Evolutionary conservation across 2,329 filamentous ascomycete species (phyloP).

Genomic region (Aspergillus sp.): DNA sequence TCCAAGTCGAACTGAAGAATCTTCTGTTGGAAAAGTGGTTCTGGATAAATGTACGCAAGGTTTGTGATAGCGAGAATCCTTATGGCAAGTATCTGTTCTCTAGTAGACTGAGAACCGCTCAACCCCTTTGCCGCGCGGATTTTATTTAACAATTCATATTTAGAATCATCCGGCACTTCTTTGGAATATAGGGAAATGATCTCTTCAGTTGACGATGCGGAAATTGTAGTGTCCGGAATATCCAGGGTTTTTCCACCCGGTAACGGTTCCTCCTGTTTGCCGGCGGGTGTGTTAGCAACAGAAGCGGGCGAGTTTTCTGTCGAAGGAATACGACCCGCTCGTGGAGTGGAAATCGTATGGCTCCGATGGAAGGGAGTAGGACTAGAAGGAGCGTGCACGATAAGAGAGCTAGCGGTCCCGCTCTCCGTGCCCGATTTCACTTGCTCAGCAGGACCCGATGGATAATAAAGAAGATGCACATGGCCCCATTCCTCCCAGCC

Average conservation of each 20-base stretch:
- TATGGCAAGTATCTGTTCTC: conserved; percentile 75
- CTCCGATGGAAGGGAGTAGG: conserved; percentile 74
- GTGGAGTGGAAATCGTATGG: conserved; percentile 59
- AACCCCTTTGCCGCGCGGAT: conserved; percentile 82
- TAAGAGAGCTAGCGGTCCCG: conserved; percentile 25
- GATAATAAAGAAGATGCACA: conserved; percentile 79
- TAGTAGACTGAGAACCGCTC: conserved; percentile 61
- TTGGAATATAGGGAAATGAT: conserved; percentile 47
- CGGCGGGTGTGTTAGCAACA: conserved; percentile 37
- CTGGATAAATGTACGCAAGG: conserved; percentile 82
- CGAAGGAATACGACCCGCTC: conserved; percentile 46
- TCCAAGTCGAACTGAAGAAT: conserved; percentile 85
- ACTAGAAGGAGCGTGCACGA: conserved; percentile 60
- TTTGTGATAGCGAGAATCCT: conserved; percentile 87
- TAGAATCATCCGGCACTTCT: conserved; percentile 69
- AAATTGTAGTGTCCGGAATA: conserved; percentile 55
- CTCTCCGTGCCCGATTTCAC: conserved; percentile 33
- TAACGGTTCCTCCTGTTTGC: conserved; percentile 36
- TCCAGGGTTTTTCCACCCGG: conserved; percentile 60
- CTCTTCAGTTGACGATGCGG: conserved; percentile 37
- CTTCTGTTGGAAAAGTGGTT: conserved; percentile 80
- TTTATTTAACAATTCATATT: conserved; percentile 83
- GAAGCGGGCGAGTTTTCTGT: conserved; percentile 54
- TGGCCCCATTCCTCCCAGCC: conserved; percentile 77
- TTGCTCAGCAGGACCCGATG: conserved; percentile 34